Base-by-base conservation (phyloP, 2,329 filamentous ascomycete species). In the Pseudopithomyces maydicus region DNA sequence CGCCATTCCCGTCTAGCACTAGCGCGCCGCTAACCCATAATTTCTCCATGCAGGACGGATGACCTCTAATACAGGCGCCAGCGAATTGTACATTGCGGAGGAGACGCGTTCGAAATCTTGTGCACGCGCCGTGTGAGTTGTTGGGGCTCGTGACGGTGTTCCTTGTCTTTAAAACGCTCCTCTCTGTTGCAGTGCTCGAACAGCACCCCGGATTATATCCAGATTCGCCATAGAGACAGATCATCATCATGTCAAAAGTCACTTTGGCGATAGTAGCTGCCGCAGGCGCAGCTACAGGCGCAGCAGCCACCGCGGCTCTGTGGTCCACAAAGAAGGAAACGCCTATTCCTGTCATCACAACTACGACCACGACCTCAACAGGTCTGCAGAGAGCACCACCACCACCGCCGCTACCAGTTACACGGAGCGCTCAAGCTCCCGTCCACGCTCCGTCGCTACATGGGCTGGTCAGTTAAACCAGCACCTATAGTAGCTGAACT, bases 211-310 rank as follows among this genome's bases (percentile, higher is more conserved):
- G 8, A n/a, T n/a, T n/a, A n/a, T n/a, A 6, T 32, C 32, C 2
- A 48, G 19, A 1, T n/a, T 23, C 33, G 32, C 23, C 47, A 26
- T 20, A 22, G 20, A 38, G 14, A 6, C 48, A 41, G n/a, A 52
- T n/a, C 48, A 35, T 54, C 58, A 60, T 59, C 61, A 83, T 83
- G 81, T 82, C 80, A 15, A 83, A 83, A 66, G 73, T 79, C 64
- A 82, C 80, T 15, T 69, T 82, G 54, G 81, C 79, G 20, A 70
- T 82, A 57, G 78, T 82, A 48, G 81, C 80, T 17, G 81, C 78
- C 38, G 77, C 78, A 44, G 74, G 79, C 56, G 81, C 80, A 33
- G 80, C 78, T 23, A 75, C 79, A 14, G 81, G 80, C 41, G 80
- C 80, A 57, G 80, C 78, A 64, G 77, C 78, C 33, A 82, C 80